A percentile compares a stretch with the other conserved stretches of the same genome.
These are phyloP conservation scores for Penicillium lividum DNA, from an alignment of 495 filamentous ascomycete genomes.

Conservation along the genomic window DNA sequence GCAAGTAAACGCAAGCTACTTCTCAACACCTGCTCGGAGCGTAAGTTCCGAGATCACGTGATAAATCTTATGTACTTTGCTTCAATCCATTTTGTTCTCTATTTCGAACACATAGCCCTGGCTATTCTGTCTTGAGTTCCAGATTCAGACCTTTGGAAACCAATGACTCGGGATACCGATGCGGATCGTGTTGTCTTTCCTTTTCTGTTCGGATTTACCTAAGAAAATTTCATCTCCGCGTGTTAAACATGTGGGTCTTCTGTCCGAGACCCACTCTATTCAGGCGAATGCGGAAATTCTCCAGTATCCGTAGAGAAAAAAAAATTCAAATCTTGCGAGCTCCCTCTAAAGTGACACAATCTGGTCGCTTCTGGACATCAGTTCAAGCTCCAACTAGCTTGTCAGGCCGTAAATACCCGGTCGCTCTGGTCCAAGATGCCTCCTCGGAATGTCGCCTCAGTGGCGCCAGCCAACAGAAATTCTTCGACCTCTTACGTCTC, in stretches of 20 bases:
- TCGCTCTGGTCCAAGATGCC: slow-evolving; percentile 19
- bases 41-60: too few species aligned
- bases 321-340: slow-evolving; percentile 7
- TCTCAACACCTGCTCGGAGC: too few species aligned
- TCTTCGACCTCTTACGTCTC: slow-evolving; percentile 6
- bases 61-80: too few species aligned
- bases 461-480: neutral
- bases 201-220: slow-evolving; percentile 21
- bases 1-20: too few species aligned
- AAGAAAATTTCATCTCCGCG: slow-evolving; percentile 25
- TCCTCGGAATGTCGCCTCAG: slow-evolving; percentile 14
- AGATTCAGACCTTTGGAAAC: neutral
- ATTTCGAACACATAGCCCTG: too few species aligned
- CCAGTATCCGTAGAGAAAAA: slow-evolving; percentile 1
- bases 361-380: neutral
- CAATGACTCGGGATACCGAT: neutral
- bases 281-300: slow-evolving; percentile 29
- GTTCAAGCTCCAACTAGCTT: neutral
- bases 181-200: slow-evolving; percentile 16
- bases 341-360: neutral
- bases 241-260: slow-evolving; percentile 7
- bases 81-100: too few species aligned
- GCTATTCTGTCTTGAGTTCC: too few species aligned
- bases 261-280: slow-evolving; percentile 12
- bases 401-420: too few species aligned